These are phyloP conservation scores for Colletotrichum sp. DNA, from an alignment of 2,329 filamentous ascomycete species.

Conservation along the genomic window DNA sequence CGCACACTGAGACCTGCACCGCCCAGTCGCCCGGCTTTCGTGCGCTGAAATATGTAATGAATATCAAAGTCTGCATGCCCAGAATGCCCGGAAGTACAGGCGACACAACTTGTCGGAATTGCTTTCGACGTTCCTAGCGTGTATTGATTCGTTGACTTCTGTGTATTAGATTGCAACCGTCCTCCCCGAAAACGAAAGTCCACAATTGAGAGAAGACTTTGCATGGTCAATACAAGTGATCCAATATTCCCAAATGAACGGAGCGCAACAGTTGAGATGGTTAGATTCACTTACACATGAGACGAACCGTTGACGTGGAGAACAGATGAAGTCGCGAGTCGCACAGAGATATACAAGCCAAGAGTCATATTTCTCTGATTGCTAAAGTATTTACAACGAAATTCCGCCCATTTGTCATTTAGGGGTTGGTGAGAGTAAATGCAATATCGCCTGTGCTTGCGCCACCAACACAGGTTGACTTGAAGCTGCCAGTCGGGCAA, in stretches of 20 bases:
- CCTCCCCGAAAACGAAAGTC: neutral
- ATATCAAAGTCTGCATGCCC: neutral
- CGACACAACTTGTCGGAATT: neutral
- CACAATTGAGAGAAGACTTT: neutral
- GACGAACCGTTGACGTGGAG: neutral
- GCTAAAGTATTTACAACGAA: neutral
- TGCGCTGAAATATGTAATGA: neutral
- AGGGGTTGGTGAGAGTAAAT: slow-evolving; percentile 37
- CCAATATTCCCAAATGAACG: neutral
- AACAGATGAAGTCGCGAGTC: neutral
- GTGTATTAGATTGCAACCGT: neutral
- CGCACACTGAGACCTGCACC: neutral
- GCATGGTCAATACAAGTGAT: neutral
- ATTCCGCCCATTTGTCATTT: no score
- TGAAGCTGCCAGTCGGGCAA: slow-evolving; percentile 54
- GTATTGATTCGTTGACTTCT: neutral
- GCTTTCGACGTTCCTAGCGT: neutral
- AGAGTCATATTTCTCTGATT: neutral
- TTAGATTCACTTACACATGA: neutral
- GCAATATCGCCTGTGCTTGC: slow-evolving; percentile 49
- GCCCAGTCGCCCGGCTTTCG: neutral
- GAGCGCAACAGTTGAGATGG: neutral
- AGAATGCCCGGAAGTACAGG: neutral
- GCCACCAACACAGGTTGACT: slow-evolving; percentile 50
- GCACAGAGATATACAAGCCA: neutral